Evolutionary conservation across 441 rosid genomes (phyloP), one percentile per base, ranked within the genome.

Genomic region (Euphorbia schlechtendalii): DNA sequence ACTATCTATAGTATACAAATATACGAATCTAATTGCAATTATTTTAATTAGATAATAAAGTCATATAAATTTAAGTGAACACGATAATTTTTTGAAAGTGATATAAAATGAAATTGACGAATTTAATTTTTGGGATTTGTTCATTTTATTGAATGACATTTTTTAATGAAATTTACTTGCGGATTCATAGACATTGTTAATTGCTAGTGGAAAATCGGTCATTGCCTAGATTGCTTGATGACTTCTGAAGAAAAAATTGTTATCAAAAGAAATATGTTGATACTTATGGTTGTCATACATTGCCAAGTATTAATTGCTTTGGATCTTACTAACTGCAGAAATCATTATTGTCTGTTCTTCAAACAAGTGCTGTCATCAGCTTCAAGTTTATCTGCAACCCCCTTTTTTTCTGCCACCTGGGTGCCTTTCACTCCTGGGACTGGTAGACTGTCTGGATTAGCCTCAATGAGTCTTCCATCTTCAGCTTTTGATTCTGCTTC

Each of bases 371-470:
- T 60, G 61, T 74, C 71, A 25, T 67, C 78, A 56, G 63, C 71
- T 49, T 61, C 79, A 56, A 64, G 72, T 36, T 28, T 69, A 64
- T 83, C 86, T 66, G n/a, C 83, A 77, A 69, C 54, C 85, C 56
- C 81, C 66, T 64, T 71, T 77, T 62, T 72, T 72, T 32, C 6
- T 79, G 24, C 64, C 81, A 56, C 74, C 73, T 25, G 82, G 83
- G 70, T 82, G 68, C 59, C 73, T 49, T 78, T 68, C 57, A 59
- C 63, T 20, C 62, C 81, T 59, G 83, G 80, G 66, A 57, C 77
- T 61, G 70, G 76, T 43, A 78, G 72, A 41, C 85, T 74, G 30
- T 79, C 83, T 63, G 89, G 86, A 66, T 65, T 81, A 66, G 59
- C 70, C 40, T 72, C 79, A 40, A 70, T 73, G 59, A 62, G 73